These are phyloP conservation scores for Saccharomycopsis olivae DNA, from an alignment of 805 yeast genomes.

Conservation along the genomic window DNA sequence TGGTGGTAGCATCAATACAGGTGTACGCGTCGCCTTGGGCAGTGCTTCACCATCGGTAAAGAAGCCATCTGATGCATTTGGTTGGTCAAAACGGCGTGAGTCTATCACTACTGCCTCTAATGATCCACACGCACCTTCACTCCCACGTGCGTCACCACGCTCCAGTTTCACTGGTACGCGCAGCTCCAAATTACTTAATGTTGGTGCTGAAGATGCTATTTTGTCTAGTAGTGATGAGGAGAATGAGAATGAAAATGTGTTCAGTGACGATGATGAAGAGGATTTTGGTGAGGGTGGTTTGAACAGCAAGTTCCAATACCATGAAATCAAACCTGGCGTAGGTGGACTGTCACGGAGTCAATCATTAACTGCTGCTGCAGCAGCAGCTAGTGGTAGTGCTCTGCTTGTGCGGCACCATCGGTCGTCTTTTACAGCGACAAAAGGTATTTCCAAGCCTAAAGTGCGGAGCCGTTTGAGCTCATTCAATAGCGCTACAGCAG, in stretches of 20 bases:
- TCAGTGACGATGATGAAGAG: constrained; percentile 25
- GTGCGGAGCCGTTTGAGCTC: constrained; percentile 17
- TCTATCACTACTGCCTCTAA: constrained; percentile 6
- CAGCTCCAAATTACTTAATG: background rate
- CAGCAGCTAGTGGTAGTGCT: background rate
- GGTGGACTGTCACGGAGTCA: constrained; percentile 11
- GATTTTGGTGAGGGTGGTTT: constrained; percentile 20
- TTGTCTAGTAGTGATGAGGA: constrained; percentile 26
- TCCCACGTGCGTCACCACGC: constrained; percentile 11
- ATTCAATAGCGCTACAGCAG: constrained; percentile 4
- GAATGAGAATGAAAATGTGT: constrained; percentile 23
- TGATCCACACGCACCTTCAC: constrained; percentile 22
- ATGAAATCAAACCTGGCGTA: constrained; percentile 8
- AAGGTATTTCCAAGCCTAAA: constrained; percentile 8
- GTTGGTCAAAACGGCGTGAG: constrained; percentile 18
- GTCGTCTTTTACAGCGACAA: constrained; percentile 5
- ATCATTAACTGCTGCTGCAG: constrained; percentile 5
- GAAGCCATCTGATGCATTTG: constrained; percentile 17
- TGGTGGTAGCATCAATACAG: too few species aligned
- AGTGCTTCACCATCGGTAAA: constrained; percentile 3
- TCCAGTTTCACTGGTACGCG: constrained; percentile 7
- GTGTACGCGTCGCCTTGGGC: too few species aligned
- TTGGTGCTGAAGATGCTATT: constrained; percentile 30
- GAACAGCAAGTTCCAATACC: constrained; percentile 15
- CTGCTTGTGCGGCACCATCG: constrained; percentile 13